Conservation (phyloP, 2,329 filamentous ascomycete genomes). For the Alternaria gaisen region DNA sequence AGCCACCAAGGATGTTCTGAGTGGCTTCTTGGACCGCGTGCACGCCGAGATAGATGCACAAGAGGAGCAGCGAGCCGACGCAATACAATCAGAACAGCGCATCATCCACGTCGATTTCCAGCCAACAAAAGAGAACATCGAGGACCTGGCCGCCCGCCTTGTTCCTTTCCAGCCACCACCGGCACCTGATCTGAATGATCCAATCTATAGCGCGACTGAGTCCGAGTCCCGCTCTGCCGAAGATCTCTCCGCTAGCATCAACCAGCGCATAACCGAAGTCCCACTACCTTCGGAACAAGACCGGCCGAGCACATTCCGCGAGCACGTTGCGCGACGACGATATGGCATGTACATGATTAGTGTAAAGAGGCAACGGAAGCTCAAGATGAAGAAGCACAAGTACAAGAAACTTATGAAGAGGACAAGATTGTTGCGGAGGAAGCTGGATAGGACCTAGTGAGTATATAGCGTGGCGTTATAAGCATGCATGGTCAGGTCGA, state of each 20-base stretch:
- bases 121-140: constrained; percentile 46
- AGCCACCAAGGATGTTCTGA: constrained; percentile 57
- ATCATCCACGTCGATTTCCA: constrained; percentile 44
- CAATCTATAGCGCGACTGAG: constrained; percentile 38
- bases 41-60: constrained; percentile 45
- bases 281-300: constrained; percentile 23
- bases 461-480: constrained; percentile 25
- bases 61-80: constrained; percentile 50
- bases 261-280: constrained; percentile 45
- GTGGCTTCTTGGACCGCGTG: constrained; percentile 51
- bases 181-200: constrained; percentile 68
- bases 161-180: constrained; percentile 88
- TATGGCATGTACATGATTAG: constrained; percentile 80
- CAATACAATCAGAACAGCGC: constrained; percentile 47
- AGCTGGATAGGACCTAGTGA: constrained; percentile 65
- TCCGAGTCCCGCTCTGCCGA: constrained; percentile 23
- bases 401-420: constrained; percentile 99
- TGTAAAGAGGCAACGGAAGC: constrained; percentile 88
- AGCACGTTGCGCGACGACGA: constrained; percentile 39
- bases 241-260: constrained; percentile 39
- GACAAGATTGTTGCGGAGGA: constrained; percentile 87
- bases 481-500: constrained; percentile 22
- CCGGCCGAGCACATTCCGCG: constrained; percentile 35
- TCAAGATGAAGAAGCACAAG: constrained; percentile 99
- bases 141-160: constrained; percentile 61